Evolutionary conservation across 2,329 filamentous ascomycete species (phyloP).

Genomic region (Phyllosticta ampelicida): DNA sequence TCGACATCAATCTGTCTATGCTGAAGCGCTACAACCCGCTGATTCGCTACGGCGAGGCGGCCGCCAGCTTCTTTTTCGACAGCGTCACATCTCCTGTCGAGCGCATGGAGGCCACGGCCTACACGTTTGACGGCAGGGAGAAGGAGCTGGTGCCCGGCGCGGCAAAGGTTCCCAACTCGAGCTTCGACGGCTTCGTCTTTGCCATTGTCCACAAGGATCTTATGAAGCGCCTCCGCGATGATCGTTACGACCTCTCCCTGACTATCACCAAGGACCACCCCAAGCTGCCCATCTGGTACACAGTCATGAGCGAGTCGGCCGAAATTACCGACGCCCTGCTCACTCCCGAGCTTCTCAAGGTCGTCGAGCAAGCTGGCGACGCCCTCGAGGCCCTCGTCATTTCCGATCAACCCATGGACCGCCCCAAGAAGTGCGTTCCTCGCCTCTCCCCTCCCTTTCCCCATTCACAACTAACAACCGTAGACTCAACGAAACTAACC

Average conservation of each 20-base stretch:
- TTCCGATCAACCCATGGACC: slow-evolving; percentile 79
- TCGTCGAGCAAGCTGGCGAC: slow-evolving; percentile 67
- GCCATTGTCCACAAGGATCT: slow-evolving; percentile 88
- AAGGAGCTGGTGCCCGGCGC: slow-evolving; percentile 58
- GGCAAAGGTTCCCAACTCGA: slow-evolving; percentile 45
- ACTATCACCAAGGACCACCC: slow-evolving; percentile 86
- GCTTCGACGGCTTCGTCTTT: slow-evolving; percentile 87
- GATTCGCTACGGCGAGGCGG: slow-evolving; percentile 53
- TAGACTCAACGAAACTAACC: slow-evolving; percentile 71
- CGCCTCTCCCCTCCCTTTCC: slow-evolving; percentile 7
- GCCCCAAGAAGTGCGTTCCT: slow-evolving; percentile 63
- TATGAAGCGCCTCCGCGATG: slow-evolving; percentile 83
- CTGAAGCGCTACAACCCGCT: slow-evolving; percentile 81
- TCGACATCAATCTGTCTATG: slow-evolving; percentile 73
- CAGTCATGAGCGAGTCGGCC: slow-evolving; percentile 92
- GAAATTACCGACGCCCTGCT: slow-evolving; percentile 84
- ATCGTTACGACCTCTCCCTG: slow-evolving; percentile 88
- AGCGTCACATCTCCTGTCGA: slow-evolving; percentile 59
- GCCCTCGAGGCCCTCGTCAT: slow-evolving; percentile 71
- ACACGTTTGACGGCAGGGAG: slow-evolving; percentile 90
- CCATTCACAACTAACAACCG: background rate
- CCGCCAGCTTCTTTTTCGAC: slow-evolving; percentile 70
- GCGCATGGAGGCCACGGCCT: slow-evolving; percentile 63
- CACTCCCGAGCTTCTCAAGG: slow-evolving; percentile 76
- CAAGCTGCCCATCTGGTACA: slow-evolving; percentile 82